Conservation (phyloP, 176 grass and related monocot species). For the Dendrocalamus sinicus region DNA sequence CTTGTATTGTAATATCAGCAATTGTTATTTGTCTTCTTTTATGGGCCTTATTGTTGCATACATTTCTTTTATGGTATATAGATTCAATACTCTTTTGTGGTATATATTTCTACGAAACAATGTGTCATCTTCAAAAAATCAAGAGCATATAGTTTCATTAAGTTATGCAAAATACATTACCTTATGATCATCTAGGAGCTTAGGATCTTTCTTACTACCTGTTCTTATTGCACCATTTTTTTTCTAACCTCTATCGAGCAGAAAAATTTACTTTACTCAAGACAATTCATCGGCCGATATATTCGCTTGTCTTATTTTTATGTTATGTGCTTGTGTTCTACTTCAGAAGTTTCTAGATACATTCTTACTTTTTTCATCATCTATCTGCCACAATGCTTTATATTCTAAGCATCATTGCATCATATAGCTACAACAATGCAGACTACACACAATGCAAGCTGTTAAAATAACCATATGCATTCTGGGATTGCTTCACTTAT, state of each 20-base stretch:
- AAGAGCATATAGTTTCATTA: not conserved
- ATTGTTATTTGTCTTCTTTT: not conserved
- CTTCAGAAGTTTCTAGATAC: not conserved
- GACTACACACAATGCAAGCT: not conserved
- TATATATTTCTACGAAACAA: not conserved
- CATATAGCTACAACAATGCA: not conserved
- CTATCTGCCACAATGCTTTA: not conserved
- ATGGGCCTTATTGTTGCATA: not conserved
- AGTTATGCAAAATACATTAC: not conserved
- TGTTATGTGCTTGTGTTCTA: not conserved
- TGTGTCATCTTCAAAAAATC: not conserved
- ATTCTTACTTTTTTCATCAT: not conserved
- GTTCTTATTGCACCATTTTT: not conserved
- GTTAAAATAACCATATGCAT: not conserved
- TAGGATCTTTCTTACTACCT: not conserved
- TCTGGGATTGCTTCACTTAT: not conserved
- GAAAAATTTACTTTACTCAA: no score
- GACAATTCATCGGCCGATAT: not conserved
- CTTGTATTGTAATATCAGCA: not conserved
- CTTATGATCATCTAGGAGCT: not conserved
- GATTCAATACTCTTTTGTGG: not conserved
- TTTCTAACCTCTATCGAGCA: no score
- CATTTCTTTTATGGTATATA: not conserved
- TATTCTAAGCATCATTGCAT: constrained; percentile 1
- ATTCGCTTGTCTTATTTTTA: not conserved